Evolutionary conservation across 495 filamentous ascomycete genomes (phyloP).

Genomic region (Pseudomonodictys pantanalensis): DNA sequence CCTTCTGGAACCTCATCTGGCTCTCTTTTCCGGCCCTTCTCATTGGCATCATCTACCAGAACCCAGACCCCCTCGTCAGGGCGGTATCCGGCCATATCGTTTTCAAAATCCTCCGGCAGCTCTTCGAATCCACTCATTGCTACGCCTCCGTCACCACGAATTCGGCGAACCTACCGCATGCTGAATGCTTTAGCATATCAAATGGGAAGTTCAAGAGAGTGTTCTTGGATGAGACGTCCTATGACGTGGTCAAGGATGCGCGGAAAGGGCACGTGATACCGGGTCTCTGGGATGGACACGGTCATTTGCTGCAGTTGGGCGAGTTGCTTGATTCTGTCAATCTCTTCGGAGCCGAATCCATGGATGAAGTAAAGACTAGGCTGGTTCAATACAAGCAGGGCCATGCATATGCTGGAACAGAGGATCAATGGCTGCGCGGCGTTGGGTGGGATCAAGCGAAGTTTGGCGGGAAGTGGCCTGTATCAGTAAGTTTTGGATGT

Average conservation of each 20-base stretch:
- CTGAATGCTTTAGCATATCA: constrained; percentile 21
- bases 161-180: background rate
- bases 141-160: constrained; percentile 21
- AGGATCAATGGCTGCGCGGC: constrained; percentile 57
- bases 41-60: constrained; percentile 17
- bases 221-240: constrained; percentile 13
- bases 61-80: constrained; percentile 1
- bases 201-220: constrained; percentile 19
- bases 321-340: constrained; percentile 61
- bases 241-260: constrained; percentile 3
- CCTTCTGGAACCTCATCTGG: constrained; percentile 3
- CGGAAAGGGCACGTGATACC: constrained; percentile 51
- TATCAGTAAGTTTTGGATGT: constrained; percentile 49
- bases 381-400: constrained; percentile 47
- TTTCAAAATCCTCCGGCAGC: constrained; percentile 11
- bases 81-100: background rate
- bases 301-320: constrained; percentile 60
- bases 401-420: constrained; percentile 45
- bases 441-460: constrained; percentile 64
- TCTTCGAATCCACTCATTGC: constrained; percentile 19
- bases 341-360: constrained; percentile 53
- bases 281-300: constrained; percentile 65
- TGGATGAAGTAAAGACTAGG: constrained; percentile 49
- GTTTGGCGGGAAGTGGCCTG: constrained; percentile 58
- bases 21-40: constrained; percentile 7